Evolutionary conservation across 345 rosid species (phyloP), one percentile per base, ranked within the genome.

Genomic region (Hypericum androsaemum): DNA sequence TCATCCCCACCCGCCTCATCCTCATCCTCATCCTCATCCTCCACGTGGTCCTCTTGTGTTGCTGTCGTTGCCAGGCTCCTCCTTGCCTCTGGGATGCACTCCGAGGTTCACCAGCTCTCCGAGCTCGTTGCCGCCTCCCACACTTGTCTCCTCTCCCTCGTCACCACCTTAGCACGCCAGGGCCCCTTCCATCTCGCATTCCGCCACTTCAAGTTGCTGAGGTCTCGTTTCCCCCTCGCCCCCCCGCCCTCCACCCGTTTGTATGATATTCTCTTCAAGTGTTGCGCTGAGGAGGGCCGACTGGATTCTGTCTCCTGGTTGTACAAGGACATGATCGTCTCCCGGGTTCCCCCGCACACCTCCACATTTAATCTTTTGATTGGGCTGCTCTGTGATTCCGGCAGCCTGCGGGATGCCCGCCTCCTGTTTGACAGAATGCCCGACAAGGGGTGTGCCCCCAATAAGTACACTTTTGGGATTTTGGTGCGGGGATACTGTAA

Each of bases 401-500:
- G 82, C 51, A 71, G 77, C 43, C 64, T 83, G 67, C 80, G 70
- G 7, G 86, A 79, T 54, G 98, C 97, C 11, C 67, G 76, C 45
- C 64, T 75, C 61, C 37, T 88, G 86, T 85, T 88, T 57, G 97
- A 85, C 58, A 88, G 76, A 81, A 88, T 92, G 97, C 56, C 75
- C 40, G 83, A 77, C 36, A 92, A 76, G 64, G 86, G 85, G 12
- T 88, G 94, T 53, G 28, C 43, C 8, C 97, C 97, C 16, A 88
- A 92, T 70, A 86, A 83, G 74, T 88, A 69, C 61, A 92, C 77
- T 80, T 74, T 78, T 59, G 95, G 88, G 47, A 72, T 85, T 60
- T 73, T 88, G 87, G 73, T 85, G 65, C 84, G 84, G 46, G 98
- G 97, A 56, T 88, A 80, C 71, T 92, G 97, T 64, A 74, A 63